Percentiles rank a stretch among this genome's conserved stretches.
Evolutionary conservation across 257 asterid genomes (phyloP).

Genomic region (Verbena officinalis): DNA sequence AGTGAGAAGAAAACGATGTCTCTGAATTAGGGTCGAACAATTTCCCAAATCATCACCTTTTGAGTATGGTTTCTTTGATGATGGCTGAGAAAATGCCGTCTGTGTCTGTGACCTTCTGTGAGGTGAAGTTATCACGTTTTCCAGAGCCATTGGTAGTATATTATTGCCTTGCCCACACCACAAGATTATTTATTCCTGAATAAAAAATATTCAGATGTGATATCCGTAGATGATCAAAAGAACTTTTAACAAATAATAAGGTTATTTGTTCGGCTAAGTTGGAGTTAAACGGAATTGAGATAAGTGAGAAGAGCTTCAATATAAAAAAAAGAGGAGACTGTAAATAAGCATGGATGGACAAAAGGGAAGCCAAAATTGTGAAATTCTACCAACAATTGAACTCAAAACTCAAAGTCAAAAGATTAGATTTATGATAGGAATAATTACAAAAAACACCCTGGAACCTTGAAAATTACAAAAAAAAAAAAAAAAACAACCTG

Average conservation of each 20-base stretch:
- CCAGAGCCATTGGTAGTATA: slow-evolving; percentile 50
- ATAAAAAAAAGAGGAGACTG: too few species aligned
- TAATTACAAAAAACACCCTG: too few species aligned
- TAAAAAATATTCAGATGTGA: not conserved
- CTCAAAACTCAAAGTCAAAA: slow-evolving; percentile 2
- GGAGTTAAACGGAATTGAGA: not conserved
- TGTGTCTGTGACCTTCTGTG: slow-evolving; percentile 69
- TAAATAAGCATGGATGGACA: too few species aligned
- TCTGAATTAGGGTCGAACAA: slow-evolving; percentile 53
- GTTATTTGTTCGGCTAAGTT: not conserved
- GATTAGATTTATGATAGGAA: not conserved
- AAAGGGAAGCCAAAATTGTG: not conserved
- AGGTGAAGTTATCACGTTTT: slow-evolving; percentile 62
- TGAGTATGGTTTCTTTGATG: slow-evolving; percentile 40
- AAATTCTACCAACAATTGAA: not conserved
- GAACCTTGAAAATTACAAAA: too few species aligned
- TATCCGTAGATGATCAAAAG: not conserved
- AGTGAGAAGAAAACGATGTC: slow-evolving; percentile 70
- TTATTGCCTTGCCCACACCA: slow-evolving; percentile 12
- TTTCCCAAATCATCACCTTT: slow-evolving; percentile 52
- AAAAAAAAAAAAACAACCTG: too few species aligned
- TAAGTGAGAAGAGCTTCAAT: slow-evolving; percentile 2
- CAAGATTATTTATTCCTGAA: slow-evolving; percentile 37
- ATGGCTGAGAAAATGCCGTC: slow-evolving; percentile 52
- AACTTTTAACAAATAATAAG: not conserved